A percentile compares a stretch with the other conserved stretches of the same genome.
These are phyloP conservation scores for Fusarium decemcellulare DNA, from an alignment of 2,329 filamentous ascomycete genomes.

Conservation along the genomic window DNA sequence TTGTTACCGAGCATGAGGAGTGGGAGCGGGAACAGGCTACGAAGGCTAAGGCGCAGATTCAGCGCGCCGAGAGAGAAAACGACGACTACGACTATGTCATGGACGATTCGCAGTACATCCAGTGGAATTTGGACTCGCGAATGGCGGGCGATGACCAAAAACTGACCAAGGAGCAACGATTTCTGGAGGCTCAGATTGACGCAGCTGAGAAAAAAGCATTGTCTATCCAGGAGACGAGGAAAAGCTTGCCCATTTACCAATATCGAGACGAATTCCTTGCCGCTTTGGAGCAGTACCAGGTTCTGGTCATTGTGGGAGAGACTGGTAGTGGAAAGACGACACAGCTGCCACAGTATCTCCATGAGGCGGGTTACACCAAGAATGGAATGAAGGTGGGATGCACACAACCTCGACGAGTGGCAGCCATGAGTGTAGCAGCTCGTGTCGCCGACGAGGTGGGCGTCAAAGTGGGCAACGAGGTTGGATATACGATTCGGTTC, in stretches of 20 bases:
- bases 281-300: slow-evolving; percentile 88
- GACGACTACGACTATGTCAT: slow-evolving; percentile 95
- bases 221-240: slow-evolving; percentile 91
- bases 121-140: slow-evolving; percentile 83
- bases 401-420: slow-evolving; percentile 94
- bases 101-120: slow-evolving; percentile 89
- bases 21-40: slow-evolving; percentile 93
- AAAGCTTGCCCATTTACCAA: slow-evolving; percentile 89
- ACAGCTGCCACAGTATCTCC: slow-evolving; percentile 92
- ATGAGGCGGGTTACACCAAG: slow-evolving; percentile 92
- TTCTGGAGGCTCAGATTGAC: slow-evolving; percentile 85
- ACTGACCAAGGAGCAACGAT: slow-evolving; percentile 83
- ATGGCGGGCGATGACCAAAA: slow-evolving; percentile 79
- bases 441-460: slow-evolving; percentile 96
- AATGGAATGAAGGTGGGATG: slow-evolving; percentile 88
- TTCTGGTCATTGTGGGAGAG: slow-evolving; percentile 93
- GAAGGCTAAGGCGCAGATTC: slow-evolving; percentile 90
- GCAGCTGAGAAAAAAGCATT: slow-evolving; percentile 90
- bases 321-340: slow-evolving; percentile 97
- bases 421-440: slow-evolving; percentile 97
- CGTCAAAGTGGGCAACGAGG: slow-evolving; percentile 89
- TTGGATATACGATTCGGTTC: slow-evolving; percentile 95
- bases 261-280: slow-evolving; percentile 89
- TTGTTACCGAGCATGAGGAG: slow-evolving; percentile 93
- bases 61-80: slow-evolving; percentile 79